phyloP scores from a whole-genome alignment of 2,329 filamentous ascomycete species.

The Pezicula neosporulosa region DNA sequence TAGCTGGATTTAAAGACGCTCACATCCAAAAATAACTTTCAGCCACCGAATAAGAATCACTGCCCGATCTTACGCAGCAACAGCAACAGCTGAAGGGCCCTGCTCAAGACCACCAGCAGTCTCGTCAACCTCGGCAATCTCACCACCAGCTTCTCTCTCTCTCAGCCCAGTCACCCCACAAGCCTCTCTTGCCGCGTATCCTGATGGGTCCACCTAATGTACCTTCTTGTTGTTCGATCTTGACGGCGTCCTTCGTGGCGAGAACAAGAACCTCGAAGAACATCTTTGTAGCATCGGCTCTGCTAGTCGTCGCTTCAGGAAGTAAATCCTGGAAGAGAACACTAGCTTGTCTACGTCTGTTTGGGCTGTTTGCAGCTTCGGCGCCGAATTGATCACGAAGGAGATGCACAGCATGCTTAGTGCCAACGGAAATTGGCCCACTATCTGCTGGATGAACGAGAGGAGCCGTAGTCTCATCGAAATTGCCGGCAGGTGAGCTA shows the following conservation, averaged over 20 bases:
- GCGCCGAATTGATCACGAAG: conserved; percentile 83
- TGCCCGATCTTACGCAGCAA: conserved; percentile 13
- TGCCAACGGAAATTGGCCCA: conserved; percentile 84
- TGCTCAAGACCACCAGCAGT: conserved; percentile 12
- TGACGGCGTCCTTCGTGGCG: conserved; percentile 96
- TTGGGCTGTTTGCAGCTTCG: conserved; percentile 64
- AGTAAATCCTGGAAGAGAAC: conserved; percentile 91
- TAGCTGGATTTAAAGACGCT: neutral
- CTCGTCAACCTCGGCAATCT: conserved; percentile 40
- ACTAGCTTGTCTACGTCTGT: conserved; percentile 69
- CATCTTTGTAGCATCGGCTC: conserved; percentile 96
- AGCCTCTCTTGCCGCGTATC: conserved; percentile 86
- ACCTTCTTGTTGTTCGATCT: conserved; percentile 80
- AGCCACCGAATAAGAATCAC: too few relatives aligned
- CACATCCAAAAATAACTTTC: too few relatives aligned
- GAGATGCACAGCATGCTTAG: conserved; percentile 93
- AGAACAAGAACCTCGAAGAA: conserved; percentile 97
- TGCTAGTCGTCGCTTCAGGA: conserved; percentile 75
- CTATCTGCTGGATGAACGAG: conserved; percentile 78
- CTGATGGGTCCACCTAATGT: conserved; percentile 75
- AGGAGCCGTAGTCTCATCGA: conserved; percentile 76
- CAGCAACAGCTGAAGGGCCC: conserved; percentile 13
- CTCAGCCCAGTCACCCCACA: conserved; percentile 97
- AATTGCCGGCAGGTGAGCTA: conserved; percentile 50
- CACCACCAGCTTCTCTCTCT: conserved; percentile 62